A percentile compares a stretch with the other conserved stretches of the same genome.
Conservation (phyloP, 305 asterid species). For the Fraxinus dipetala region DNA sequence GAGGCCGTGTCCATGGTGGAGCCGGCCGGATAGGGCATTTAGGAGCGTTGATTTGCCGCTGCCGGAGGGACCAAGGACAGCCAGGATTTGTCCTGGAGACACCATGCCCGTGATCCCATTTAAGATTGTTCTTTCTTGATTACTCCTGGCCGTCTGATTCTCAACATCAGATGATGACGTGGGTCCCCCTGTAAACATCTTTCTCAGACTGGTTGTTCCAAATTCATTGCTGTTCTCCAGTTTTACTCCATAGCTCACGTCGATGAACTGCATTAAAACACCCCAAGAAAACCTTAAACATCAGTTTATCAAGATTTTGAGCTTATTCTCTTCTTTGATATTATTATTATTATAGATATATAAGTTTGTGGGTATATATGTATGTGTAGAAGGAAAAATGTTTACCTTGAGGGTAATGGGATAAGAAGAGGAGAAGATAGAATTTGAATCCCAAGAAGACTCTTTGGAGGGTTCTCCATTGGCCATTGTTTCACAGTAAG, state of each 20-base stretch:
- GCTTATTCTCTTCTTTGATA: neutral
- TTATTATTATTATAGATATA: neutral
- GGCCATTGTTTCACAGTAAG: slow-evolving; percentile 7
- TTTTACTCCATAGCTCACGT: slow-evolving; percentile 63
- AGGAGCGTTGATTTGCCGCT: slow-evolving; percentile 90
- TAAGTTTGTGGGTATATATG: neutral
- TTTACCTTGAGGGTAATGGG: slow-evolving; percentile 79
- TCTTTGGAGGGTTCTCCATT: slow-evolving; percentile 18
- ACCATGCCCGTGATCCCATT: slow-evolving; percentile 75
- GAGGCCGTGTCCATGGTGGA: slow-evolving; percentile 50
- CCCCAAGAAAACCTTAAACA: neutral
- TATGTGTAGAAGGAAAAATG: neutral
- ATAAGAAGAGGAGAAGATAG: slow-evolving; percentile 34
- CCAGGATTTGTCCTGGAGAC: slow-evolving; percentile 68
- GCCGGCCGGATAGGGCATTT: slow-evolving; percentile 71
- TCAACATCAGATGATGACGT: slow-evolving; percentile 45
- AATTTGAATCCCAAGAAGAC: neutral
- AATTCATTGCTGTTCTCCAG: slow-evolving; percentile 35
- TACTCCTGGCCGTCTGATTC: slow-evolving; percentile 33
- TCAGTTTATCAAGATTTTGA: neutral
- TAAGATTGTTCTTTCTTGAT: slow-evolving; percentile 48
- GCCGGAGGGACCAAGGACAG: slow-evolving; percentile 93
- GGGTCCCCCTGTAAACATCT: slow-evolving; percentile 34
- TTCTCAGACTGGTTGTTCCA: slow-evolving; percentile 31
- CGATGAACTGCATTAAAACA: slow-evolving; percentile 56